phyloP scores from a whole-genome alignment of 2,329 filamentous ascomycete genomes.

The Dothistroma septosporum region DNA sequence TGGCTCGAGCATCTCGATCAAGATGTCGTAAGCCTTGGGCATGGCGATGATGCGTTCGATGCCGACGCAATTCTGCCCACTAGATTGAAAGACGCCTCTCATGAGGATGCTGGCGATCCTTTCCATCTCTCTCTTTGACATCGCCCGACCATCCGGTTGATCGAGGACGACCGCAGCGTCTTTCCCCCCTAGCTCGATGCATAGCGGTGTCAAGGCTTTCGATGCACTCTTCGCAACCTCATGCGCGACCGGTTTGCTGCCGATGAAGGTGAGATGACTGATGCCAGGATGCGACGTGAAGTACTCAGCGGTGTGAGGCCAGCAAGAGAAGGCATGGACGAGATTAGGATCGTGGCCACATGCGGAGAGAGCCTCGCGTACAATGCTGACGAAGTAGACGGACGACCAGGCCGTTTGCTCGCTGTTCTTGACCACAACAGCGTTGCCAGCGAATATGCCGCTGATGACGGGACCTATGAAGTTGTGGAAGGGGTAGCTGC shows the following conservation, averaged over 20 bases:
- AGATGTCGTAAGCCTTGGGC: constrained; percentile 67
- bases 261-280: constrained; percentile 92
- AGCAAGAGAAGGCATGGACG: constrained; percentile 81
- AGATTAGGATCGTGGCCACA: constrained; percentile 80
- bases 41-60: constrained; percentile 88
- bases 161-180: constrained; percentile 88
- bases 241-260: constrained; percentile 79
- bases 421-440: constrained; percentile 86
- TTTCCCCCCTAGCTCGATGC: constrained; percentile 91
- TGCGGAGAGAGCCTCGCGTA: constrained; percentile 70
- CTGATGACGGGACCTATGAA: constrained; percentile 87
- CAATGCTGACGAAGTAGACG: constrained; percentile 73
- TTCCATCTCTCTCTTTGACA: constrained; percentile 55
- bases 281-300: constrained; percentile 82
- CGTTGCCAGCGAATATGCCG: constrained; percentile 85
- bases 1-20: constrained; percentile 67
- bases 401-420: constrained; percentile 95
- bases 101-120: constrained; percentile 79
- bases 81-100: constrained; percentile 88
- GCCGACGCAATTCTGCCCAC: constrained; percentile 96
- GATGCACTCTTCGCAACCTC: constrained; percentile 83
- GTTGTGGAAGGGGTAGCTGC: constrained; percentile 69
- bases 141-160: constrained; percentile 52
- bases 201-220: constrained; percentile 78
- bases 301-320: constrained; percentile 75